These are phyloP conservation scores for Avicennia marina DNA, from an alignment of 257 asterid species.

Conservation along the genomic window DNA sequence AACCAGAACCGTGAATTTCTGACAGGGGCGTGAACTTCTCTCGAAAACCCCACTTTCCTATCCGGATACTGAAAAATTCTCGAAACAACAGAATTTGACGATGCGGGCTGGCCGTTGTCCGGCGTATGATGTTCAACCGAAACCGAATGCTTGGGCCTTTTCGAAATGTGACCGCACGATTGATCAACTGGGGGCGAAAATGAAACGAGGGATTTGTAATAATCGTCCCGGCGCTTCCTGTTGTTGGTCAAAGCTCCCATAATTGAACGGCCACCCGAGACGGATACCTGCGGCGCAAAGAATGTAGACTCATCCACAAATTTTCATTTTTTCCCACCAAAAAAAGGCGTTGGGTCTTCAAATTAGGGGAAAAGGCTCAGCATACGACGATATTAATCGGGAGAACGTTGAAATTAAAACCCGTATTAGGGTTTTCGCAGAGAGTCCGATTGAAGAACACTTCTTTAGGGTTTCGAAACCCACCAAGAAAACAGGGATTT, in stretches of 20 bases:
- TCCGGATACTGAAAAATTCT: constrained; percentile 42
- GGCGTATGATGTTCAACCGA: constrained; percentile 17
- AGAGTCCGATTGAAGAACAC: no score
- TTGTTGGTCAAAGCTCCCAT: constrained; percentile 62
- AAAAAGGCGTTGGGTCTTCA: no score
- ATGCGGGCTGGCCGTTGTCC: not conserved
- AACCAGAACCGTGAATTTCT: constrained; percentile 26
- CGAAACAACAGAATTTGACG: constrained; percentile 18
- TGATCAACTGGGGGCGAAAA: constrained; percentile 19
- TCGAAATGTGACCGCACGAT: constrained; percentile 33
- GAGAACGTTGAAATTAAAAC: no score
- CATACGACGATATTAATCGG: no score
- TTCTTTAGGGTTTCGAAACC: no score
- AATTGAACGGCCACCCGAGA: constrained; percentile 2
- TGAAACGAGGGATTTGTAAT: constrained; percentile 19
- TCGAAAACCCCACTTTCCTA: constrained; percentile 13
- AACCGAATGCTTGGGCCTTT: constrained; percentile 32
- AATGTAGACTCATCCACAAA: constrained; percentile 21
- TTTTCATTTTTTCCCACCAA: no score
- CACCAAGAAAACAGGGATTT: no score
- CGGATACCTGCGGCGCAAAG: constrained; percentile 11
- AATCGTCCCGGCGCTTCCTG: constrained; percentile 54
- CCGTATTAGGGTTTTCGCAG: no score
- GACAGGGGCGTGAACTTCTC: constrained; percentile 67
- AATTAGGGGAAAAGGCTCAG: no score